phyloP scores from a whole-genome alignment of 164 flowering plant genomes.

The Macadamia integrifolia region DNA sequence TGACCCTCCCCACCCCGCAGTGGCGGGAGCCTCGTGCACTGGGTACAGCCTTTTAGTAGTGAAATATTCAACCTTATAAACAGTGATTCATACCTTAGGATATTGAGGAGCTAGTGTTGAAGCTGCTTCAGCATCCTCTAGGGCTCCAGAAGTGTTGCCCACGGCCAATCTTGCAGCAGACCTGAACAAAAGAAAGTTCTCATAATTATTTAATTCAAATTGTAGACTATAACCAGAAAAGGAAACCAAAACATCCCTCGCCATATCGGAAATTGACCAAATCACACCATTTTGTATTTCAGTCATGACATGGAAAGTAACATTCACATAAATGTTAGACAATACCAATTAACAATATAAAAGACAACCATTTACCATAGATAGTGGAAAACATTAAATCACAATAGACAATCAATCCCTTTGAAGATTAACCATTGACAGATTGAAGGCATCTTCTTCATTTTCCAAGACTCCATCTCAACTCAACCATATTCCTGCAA shows the following conservation, averaged over 20 bases:
- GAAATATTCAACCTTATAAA: not conserved
- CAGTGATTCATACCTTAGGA: slow-evolving; percentile 43
- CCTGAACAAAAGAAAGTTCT: slow-evolving; percentile 30
- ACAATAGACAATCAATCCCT: not conserved
- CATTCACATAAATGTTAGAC: not conserved
- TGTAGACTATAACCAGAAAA: not conserved
- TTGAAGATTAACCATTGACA: not conserved
- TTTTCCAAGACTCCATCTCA: no score
- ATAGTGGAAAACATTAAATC: not conserved
- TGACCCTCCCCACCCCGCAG: no score
- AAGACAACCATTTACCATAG: not conserved
- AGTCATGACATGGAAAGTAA: not conserved
- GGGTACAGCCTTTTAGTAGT: no score
- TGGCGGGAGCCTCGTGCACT: no score
- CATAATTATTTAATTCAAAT: slow-evolving; percentile 1
- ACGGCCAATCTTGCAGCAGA: slow-evolving; percentile 50
- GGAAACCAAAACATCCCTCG: not conserved
- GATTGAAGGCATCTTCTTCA: no score
- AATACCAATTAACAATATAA: not conserved
- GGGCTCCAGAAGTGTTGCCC: slow-evolving; percentile 55
- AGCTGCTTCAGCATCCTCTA: slow-evolving; percentile 76
- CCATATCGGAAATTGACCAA: not conserved
- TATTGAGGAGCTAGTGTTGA: slow-evolving; percentile 46
- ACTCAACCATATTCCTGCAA: no score
- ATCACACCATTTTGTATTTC: not conserved